These are phyloP conservation scores for Aspergillus piperis DNA, from an alignment of 2,329 filamentous ascomycete species.

Conservation along the genomic window DNA sequence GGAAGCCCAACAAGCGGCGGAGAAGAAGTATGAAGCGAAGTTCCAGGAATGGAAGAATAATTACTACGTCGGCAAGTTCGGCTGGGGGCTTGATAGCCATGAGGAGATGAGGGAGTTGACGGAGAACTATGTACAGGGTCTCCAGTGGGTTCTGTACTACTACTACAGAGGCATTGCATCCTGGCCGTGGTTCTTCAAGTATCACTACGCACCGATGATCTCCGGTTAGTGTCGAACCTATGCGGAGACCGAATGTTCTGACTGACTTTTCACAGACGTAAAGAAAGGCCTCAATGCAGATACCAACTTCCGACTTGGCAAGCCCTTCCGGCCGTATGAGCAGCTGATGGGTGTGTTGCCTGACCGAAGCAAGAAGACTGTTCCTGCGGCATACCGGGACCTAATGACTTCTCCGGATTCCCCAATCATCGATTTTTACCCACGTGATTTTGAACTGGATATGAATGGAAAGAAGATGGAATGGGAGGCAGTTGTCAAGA, in stretches of 20 bases:
- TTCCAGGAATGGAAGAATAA: slow-evolving; percentile 92
- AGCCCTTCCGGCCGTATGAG: slow-evolving; percentile 92
- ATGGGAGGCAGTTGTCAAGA: slow-evolving; percentile 98
- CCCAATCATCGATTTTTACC: slow-evolving; percentile 97
- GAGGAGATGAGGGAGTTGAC: slow-evolving; percentile 78
- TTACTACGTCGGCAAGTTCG: slow-evolving; percentile 89
- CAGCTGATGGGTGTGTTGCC: slow-evolving; percentile 98
- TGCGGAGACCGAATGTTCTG: too few relatives aligned
- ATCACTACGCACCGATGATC: slow-evolving; percentile 97
- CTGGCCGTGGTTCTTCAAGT: slow-evolving; percentile 97
- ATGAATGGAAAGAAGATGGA: slow-evolving; percentile 99
- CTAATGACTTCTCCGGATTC: slow-evolving; percentile 90
- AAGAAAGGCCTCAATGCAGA: slow-evolving; percentile 82
- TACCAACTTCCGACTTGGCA: slow-evolving; percentile 88
- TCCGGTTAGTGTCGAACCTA: slow-evolving; percentile 58
- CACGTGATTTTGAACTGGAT: slow-evolving; percentile 92
- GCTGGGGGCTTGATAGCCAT: slow-evolving; percentile 80
- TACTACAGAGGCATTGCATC: slow-evolving; percentile 97
- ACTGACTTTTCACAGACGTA: slow-evolving; percentile 63
- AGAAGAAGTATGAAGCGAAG: slow-evolving; percentile 85
- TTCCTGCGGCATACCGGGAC: slow-evolving; percentile 81
- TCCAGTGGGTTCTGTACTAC: slow-evolving; percentile 98
- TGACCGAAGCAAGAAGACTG: slow-evolving; percentile 95
- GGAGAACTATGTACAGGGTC: slow-evolving; percentile 95
- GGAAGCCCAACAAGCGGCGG: slow-evolving; percentile 75